Evolutionary conservation across 2,329 filamentous ascomycete genomes (phyloP), one percentile per base, ranked within the genome.

Genomic region (Phyllosticta citrichinensis): DNA sequence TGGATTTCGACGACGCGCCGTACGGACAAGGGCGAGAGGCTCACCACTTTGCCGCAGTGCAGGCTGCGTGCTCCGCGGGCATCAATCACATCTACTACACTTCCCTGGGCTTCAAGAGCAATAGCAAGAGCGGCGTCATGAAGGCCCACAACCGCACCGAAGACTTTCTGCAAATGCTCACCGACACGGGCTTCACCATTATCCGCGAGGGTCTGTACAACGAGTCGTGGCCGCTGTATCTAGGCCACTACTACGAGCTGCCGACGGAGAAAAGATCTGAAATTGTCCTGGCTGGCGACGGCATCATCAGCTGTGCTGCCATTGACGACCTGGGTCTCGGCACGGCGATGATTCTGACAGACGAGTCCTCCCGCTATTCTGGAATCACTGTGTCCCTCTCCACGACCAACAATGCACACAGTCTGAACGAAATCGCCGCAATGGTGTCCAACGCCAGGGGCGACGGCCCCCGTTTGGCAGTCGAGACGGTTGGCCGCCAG

Each of bases 71-170:
- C 11, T 65, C 70, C 50, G 74, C 68, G 2, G 74, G 75, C 12
- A 72, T 79, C 0, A 68, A 74, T 62, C 76, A 79, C 64, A 69
- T 80, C 53, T 79, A 77, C 66, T 79, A 79, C 68, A 76, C 76
- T 1, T 75, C 72, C 5, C 70, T 80, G 5, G 76, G 70, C 0
- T 79, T 79, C 58, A 65, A 55, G 8, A 74, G 72, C 50, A 73
- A 73, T 0, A 74, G 72, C 33, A 73, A 75, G 60, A 73, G 74
- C 1, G 66, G 69, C 8, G 77, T 79, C 4, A 79, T 79, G 77
- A 70, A 69, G 4, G 77, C 77, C 1, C 77, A 80, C 62, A 72
- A 75, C n/a, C 68, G 76, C 3, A 79, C 77, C 0, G 77, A 79
- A 64, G 65, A 65, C 17, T 77, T 75, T 55, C 64, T 80, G 57